Percentiles rank a stretch among this genome's conserved stretches.
phyloP scores from a whole-genome alignment of 352 stramenopile genomes.

The Phytophthora aleatoria region DNA sequence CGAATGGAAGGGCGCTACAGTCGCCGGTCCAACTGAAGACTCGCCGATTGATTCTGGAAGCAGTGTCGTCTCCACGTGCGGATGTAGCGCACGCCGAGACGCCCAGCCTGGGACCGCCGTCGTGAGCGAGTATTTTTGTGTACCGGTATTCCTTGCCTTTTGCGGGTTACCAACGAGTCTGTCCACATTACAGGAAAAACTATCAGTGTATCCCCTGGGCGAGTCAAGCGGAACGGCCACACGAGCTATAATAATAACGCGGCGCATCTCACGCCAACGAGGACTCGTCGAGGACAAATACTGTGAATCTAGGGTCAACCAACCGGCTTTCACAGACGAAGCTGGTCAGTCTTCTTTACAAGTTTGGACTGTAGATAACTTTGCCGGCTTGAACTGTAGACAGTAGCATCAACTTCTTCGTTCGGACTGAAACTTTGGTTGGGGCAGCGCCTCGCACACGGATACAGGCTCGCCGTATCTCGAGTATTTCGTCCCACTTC shows the following conservation, averaged over 20 bases:
- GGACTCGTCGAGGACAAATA: conserved; percentile 1
- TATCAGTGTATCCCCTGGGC: not conserved
- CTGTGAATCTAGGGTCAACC: conserved; percentile 1
- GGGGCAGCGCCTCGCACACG: conserved; percentile 15
- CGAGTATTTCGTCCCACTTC: conserved; percentile 24
- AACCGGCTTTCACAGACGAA: conserved; percentile 26
- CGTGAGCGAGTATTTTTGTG: not conserved
- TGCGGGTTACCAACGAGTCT: conserved; percentile 1
- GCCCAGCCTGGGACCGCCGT: conserved; percentile 1
- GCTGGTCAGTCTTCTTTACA: conserved; percentile 9
- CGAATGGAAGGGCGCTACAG: conserved; percentile 28
- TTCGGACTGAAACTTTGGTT: not conserved
- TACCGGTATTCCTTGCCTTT: not conserved
- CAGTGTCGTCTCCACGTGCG: conserved; percentile 18
- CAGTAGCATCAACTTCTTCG: conserved; percentile 16
- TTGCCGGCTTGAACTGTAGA: not conserved
- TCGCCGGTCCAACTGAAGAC: conserved; percentile 9
- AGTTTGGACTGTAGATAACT: conserved; percentile 16
- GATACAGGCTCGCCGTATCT: conserved; percentile 21
- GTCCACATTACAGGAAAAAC: conserved; percentile 11
- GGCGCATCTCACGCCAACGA: conserved; percentile 18
- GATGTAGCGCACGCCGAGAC: conserved; percentile 12
- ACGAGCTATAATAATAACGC: conserved; percentile 10
- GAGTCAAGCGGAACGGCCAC: conserved; percentile 10
- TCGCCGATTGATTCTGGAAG: conserved; percentile 22